A percentile compares a stretch with the other conserved stretches of the same genome.
These are phyloP conservation scores for Cryphonectria naterciae DNA, from an alignment of 2,329 filamentous ascomycete genomes.

Conservation along the genomic window DNA sequence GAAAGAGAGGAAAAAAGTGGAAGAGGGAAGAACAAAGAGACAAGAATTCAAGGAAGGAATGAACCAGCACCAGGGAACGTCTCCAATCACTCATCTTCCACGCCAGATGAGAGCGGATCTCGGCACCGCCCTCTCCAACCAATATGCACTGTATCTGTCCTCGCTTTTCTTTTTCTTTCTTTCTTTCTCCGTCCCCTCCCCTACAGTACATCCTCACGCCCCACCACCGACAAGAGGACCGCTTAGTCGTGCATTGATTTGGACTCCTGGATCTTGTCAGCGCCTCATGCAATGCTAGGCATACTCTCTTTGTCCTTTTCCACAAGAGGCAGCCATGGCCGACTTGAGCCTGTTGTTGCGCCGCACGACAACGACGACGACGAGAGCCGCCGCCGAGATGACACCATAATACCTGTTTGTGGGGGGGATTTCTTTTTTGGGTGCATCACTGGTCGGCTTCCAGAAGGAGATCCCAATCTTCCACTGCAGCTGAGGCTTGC, in stretches of 20 bases:
- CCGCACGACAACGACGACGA: neutral
- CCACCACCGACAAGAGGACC: conserved; percentile 1
- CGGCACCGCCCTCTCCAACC: neutral
- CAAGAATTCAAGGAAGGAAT: neutral
- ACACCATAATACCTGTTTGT: neutral
- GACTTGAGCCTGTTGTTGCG: neutral
- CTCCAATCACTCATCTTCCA: neutral
- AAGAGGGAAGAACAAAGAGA: neutral
- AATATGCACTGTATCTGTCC: conserved; percentile 3
- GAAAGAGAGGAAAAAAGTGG: neutral
- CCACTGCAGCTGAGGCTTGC: conserved; percentile 17
- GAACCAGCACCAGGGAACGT: neutral
- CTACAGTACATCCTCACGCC: neutral
- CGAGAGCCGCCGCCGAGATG: neutral
- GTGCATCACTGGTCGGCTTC: conserved; percentile 18
- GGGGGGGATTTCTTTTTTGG: neutral
- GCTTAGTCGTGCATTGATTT: neutral
- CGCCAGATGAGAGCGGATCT: conserved; percentile 5
- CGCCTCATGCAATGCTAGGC: neutral
- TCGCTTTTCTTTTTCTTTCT: neutral
- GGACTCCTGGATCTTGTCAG: conserved; percentile 1
- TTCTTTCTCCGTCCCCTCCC: neutral
- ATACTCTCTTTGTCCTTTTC: neutral
- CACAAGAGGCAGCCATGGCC: neutral
- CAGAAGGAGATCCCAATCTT: conserved; percentile 26